phyloP scores from a whole-genome alignment of 2,329 filamentous ascomycete genomes.

The Dichotomopilus funicola region DNA sequence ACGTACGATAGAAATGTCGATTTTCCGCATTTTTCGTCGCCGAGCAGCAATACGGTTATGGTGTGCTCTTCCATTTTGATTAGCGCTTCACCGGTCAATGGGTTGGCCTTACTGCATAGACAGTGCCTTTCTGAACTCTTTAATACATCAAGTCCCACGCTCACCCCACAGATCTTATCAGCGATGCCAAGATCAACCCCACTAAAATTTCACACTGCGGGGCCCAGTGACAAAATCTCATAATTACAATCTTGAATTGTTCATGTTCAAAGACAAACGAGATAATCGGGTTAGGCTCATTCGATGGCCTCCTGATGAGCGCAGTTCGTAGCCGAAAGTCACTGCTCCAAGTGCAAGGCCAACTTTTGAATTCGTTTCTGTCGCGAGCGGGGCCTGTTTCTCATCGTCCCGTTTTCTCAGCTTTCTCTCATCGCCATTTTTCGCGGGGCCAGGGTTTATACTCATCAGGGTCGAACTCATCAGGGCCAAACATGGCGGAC shows the following conservation, averaged over 20 bases:
- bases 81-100: no score
- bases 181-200: background rate
- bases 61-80: slow-evolving; percentile 41
- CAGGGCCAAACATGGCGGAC: slow-evolving; percentile 8
- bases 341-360: slow-evolving; percentile 5
- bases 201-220: slow-evolving; percentile 3
- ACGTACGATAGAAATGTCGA: slow-evolving; percentile 56
- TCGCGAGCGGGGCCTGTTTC: background rate
- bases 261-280: background rate
- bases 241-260: no score
- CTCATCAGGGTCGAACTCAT: background rate
- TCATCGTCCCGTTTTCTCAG: background rate
- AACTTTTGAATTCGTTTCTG: background rate
- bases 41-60: slow-evolving; percentile 51
- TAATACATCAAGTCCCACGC: background rate
- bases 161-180: slow-evolving; percentile 4
- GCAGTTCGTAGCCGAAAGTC: background rate
- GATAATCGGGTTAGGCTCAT: background rate
- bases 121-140: background rate
- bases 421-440: background rate
- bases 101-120: background rate
- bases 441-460: background rate
- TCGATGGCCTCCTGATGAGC: slow-evolving; percentile 11
- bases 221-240: background rate
- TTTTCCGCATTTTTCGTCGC: slow-evolving; percentile 54